Percentiles rank a stretch among this genome's conserved stretches.
phyloP scores from a whole-genome alignment of 164 flowering plant genomes.

The Stephania japonica region DNA sequence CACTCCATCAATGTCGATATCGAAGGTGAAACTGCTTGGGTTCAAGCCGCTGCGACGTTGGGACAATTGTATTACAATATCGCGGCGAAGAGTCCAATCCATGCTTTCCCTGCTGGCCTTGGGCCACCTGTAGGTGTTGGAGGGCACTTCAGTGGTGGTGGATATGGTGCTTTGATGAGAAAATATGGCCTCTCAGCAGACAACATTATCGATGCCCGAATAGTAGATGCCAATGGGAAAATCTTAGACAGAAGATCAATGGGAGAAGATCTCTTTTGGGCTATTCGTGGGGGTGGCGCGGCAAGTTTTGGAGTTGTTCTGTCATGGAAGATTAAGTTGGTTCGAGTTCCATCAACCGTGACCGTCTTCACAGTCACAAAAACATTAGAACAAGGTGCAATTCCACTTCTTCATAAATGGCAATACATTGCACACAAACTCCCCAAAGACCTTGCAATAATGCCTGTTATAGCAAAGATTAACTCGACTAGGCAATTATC shows the following conservation, averaged over 20 bases:
- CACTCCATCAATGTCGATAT: neutral
- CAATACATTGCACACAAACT: slow-evolving; percentile 1
- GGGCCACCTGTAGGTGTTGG: slow-evolving; percentile 5
- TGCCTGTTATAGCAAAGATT: too few species aligned
- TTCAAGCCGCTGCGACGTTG: neutral
- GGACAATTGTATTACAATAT: slow-evolving; percentile 3
- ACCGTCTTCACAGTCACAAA: neutral
- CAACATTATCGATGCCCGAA: neutral
- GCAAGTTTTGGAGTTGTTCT: slow-evolving; percentile 7
- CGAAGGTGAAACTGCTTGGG: slow-evolving; percentile 3
- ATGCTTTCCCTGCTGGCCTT: neutral
- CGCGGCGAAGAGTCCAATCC: neutral
- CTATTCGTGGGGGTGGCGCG: slow-evolving; percentile 3
- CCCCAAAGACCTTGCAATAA: neutral
- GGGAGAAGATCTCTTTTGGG: slow-evolving; percentile 10
- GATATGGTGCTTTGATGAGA: slow-evolving; percentile 1
- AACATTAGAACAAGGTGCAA: slow-evolving; percentile 11
- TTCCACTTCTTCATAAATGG: slow-evolving; percentile 1
- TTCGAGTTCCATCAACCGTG: slow-evolving; percentile 4
- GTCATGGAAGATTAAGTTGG: slow-evolving; percentile 1
- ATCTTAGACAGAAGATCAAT: neutral
- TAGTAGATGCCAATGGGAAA: neutral
- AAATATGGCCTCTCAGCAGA: slow-evolving; percentile 5
- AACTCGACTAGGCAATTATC: neutral
- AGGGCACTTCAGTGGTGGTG: slow-evolving; percentile 10